A percentile compares a stretch with the other conserved stretches of the same genome.
Conservation (phyloP, 108 stramenopile genomes). For the Stephanodiscus triporus region DNA sequence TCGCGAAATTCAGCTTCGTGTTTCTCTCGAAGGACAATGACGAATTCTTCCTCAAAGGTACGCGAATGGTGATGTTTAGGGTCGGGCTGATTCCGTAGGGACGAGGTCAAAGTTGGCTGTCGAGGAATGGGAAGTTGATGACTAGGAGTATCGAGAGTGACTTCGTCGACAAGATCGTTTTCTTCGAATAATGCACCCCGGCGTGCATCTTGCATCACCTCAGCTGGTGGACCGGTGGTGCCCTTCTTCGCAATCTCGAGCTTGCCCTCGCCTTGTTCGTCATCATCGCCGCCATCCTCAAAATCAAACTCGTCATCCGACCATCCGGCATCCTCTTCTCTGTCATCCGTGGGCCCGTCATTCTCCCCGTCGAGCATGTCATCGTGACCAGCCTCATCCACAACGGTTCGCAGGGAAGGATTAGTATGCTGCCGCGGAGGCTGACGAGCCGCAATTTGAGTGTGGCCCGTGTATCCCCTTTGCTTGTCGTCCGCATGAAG, state of each 20-base stretch:
- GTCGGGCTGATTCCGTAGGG: not conserved
- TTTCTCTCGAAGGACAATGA: slow-evolving; percentile 35
- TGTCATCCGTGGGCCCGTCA: slow-evolving; percentile 3
- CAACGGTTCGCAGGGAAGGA: not conserved
- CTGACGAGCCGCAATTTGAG: not conserved
- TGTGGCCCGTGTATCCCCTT: not conserved
- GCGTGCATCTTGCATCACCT: not conserved
- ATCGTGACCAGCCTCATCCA: slow-evolving; percentile 1
- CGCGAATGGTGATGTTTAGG: not conserved
- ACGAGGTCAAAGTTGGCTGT: not conserved
- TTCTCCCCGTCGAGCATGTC: not conserved
- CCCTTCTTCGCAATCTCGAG: not conserved
- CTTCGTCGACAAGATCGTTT: not conserved
- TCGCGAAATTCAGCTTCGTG: slow-evolving; percentile 31
- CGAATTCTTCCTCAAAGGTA: slow-evolving; percentile 40
- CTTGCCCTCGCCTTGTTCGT: not conserved
- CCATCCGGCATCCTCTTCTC: slow-evolving; percentile 44
- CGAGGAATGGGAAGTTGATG: not conserved
- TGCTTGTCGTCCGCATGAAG: not conserved
- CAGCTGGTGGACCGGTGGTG: not conserved
- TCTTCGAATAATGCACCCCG: not conserved
- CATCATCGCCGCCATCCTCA: slow-evolving; percentile 26
- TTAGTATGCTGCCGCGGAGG: not conserved
- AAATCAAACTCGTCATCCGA: slow-evolving; percentile 47
- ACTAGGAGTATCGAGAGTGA: not conserved